A percentile compares a stretch with the other conserved stretches of the same genome.
Conservation (phyloP, 2,329 filamentous ascomycete genomes). For the Sporothrix euskadiensis region DNA sequence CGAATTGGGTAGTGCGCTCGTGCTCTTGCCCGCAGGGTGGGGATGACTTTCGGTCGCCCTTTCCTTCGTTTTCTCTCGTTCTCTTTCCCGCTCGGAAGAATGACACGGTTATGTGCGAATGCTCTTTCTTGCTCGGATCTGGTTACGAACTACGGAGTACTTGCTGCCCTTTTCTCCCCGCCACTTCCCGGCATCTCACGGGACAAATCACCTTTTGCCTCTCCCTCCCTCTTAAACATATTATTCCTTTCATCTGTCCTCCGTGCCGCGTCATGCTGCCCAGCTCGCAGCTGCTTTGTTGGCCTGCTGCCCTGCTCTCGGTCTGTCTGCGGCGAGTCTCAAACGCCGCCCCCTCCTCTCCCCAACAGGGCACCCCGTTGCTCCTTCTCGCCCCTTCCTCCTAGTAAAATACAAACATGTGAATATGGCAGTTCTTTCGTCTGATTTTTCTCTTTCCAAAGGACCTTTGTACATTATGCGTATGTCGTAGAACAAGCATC, state of each 20-base stretch:
- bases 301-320: background rate
- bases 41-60: background rate
- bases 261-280: constrained; percentile 1
- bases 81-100: background rate
- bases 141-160: too few relatives aligned
- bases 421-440: background rate
- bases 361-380: background rate
- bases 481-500: background rate
- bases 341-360: background rate
- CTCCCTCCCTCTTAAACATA: too few relatives aligned
- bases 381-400: background rate
- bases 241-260: too few relatives aligned
- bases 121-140: background rate
- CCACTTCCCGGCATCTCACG: constrained; percentile 16
- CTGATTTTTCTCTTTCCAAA: background rate
- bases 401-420: background rate
- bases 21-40: constrained; percentile 8
- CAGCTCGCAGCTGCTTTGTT: background rate
- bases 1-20: constrained; percentile 19
- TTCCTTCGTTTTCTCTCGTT: background rate
- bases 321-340: constrained; percentile 21
- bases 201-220: background rate
- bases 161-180: background rate
- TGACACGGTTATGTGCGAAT: constrained; percentile 5
- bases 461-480: too few relatives aligned